These are phyloP conservation scores for Grammothele lineata DNA, from an alignment of 768 basidiomycete genomes.

Conservation along the genomic window DNA sequence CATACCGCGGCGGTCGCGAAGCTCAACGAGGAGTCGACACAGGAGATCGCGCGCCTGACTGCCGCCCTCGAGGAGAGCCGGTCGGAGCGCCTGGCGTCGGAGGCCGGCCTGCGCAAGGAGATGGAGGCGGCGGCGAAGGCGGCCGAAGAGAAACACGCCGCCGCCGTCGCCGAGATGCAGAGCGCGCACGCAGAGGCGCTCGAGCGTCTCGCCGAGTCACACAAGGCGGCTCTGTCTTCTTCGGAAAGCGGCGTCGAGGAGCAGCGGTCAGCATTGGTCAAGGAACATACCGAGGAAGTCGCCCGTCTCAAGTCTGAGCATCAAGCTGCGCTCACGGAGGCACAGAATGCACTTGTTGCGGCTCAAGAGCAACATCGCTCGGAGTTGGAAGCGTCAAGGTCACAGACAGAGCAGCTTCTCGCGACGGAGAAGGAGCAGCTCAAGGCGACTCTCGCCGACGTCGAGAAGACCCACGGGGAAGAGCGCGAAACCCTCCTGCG, in stretches of 20 bases:
- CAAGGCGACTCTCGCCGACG: slow-evolving; percentile 34
- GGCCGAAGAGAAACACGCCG: slow-evolving; percentile 52
- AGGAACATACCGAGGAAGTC: slow-evolving; percentile 38
- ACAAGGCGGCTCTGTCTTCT: slow-evolving; percentile 37
- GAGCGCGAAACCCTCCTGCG: slow-evolving; percentile 40
- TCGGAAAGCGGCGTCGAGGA: slow-evolving; percentile 29
- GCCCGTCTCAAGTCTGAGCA: slow-evolving; percentile 39
- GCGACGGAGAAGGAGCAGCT: slow-evolving; percentile 46
- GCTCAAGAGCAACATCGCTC: slow-evolving; percentile 27
- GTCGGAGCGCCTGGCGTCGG: slow-evolving; percentile 37
- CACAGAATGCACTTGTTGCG: slow-evolving; percentile 24
- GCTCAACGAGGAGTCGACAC: slow-evolving; percentile 50
- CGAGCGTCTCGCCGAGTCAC: slow-evolving; percentile 42
- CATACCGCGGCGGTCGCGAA: slow-evolving; percentile 50
- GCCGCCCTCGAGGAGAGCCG: slow-evolving; percentile 40
- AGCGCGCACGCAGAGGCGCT: slow-evolving; percentile 53
- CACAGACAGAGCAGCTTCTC: slow-evolving; percentile 32
- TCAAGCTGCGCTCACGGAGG: slow-evolving; percentile 30
- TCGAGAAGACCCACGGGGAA: slow-evolving; percentile 44
- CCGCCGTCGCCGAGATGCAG: slow-evolving; percentile 49
- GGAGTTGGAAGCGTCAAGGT: slow-evolving; percentile 31
- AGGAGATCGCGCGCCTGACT: slow-evolving; percentile 47
- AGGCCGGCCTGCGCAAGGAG: slow-evolving; percentile 38
- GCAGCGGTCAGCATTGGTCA: slow-evolving; percentile 31
- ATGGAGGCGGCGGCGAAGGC: slow-evolving; percentile 43